Evolutionary conservation across 495 filamentous ascomycete genomes (phyloP).

Genomic region (Penicillium silybi): DNA sequence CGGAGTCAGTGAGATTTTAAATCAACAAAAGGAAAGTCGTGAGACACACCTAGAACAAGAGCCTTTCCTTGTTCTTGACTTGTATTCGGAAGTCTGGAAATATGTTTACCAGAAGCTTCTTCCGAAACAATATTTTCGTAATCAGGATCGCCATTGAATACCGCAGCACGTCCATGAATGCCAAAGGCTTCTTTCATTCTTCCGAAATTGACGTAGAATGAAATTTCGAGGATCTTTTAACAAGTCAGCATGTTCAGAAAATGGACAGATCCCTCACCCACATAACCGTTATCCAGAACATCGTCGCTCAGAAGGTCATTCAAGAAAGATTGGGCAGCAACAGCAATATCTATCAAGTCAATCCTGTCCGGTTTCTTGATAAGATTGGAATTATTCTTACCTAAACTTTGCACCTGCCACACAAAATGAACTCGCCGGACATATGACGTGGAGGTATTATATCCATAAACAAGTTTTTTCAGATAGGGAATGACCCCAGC

Average conservation of each 20-base stretch:
- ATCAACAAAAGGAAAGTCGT: too few species aligned
- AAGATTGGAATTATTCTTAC: conserved; percentile 4
- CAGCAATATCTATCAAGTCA: conserved; percentile 11
- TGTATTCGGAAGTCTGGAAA: background rate
- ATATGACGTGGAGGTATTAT: conserved; percentile 18
- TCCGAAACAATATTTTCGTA: background rate
- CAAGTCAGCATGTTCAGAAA: background rate
- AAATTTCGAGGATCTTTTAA: conserved; percentile 17
- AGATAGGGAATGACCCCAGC: conserved; percentile 23
- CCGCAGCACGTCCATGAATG: background rate
- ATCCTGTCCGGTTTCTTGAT: too few species aligned
- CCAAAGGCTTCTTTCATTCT: conserved; percentile 1
- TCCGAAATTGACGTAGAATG: conserved; percentile 7
- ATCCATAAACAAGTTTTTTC: conserved; percentile 27
- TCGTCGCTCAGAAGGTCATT: conserved; percentile 14
- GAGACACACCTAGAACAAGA: too few species aligned
- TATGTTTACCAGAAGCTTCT: background rate
- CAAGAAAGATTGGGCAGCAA: conserved; percentile 7
- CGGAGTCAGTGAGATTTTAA: too few species aligned
- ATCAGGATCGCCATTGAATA: background rate
- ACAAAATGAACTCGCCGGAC: conserved; percentile 26
- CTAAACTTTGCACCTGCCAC: conserved; percentile 25
- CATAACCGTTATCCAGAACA: conserved; percentile 13
- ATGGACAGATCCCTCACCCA: background rate
- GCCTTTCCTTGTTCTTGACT: too few species aligned